Conservation (phyloP, 2,329 filamentous ascomycete genomes). For the Colletotrichum incanum region DNA sequence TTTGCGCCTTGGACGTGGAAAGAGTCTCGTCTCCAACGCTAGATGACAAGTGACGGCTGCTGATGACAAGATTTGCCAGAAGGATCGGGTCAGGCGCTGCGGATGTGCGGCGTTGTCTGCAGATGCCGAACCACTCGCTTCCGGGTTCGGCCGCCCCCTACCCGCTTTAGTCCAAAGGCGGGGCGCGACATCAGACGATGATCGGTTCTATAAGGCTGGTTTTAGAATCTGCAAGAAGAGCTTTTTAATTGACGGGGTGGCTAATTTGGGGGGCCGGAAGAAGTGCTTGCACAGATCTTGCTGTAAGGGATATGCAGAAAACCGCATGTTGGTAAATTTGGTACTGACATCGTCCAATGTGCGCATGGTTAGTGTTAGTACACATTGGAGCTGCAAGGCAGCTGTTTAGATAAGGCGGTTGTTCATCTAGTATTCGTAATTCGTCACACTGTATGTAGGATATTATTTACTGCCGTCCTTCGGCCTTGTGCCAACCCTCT, state of each 20-base stretch:
- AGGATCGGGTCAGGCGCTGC: slow-evolving; percentile 2
- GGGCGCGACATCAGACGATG: slow-evolving; percentile 15
- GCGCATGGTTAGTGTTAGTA: neutral
- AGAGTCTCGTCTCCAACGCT: neutral
- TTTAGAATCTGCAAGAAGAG: neutral
- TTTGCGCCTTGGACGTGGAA: neutral
- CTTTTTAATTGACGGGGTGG: neutral
- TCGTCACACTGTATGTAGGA: slow-evolving; percentile 27
- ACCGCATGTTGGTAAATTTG: too few species aligned
- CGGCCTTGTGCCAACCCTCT: neutral
- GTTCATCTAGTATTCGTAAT: slow-evolving; percentile 27
- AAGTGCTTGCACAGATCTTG: neutral
- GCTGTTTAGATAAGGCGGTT: neutral
- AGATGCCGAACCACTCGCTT: slow-evolving; percentile 28
- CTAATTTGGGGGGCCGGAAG: neutral
- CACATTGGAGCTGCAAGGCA: neutral
- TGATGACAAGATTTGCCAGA: neutral
- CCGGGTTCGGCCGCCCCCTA: slow-evolving; percentile 22
- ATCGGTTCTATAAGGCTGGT: slow-evolving; percentile 17
- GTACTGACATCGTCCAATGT: too few species aligned
- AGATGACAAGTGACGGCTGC: neutral
- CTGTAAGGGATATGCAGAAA: neutral
- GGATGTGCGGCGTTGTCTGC: slow-evolving; percentile 13
- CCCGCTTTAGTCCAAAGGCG: neutral
- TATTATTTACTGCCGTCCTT: slow-evolving; percentile 3